Base-by-base conservation (phyloP, 2,329 filamentous ascomycete genomes). In the Fonsecaea monophora region DNA sequence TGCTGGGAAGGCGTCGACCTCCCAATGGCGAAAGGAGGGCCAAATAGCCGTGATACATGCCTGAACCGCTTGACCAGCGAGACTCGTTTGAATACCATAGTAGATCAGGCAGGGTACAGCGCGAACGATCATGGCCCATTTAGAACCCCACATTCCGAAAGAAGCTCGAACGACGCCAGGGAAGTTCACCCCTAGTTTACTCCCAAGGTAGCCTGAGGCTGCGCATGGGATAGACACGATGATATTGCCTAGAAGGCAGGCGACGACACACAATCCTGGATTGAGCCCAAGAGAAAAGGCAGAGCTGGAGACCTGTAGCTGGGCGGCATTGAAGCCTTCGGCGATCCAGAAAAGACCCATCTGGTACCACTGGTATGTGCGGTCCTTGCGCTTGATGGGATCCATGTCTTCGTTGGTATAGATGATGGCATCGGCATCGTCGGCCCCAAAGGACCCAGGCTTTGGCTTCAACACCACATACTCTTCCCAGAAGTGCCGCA, bases 1-100 rank as follows among this genome's bases (percentile, higher is more conserved):
- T 2, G 75, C 77, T 0, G 85, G 82, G 5, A 89, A 80, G 34
- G 78, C 76, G 70, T 89, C 88, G 77, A 67, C 78, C 0, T 80
- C 78, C 12, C 87, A 60, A 79, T 83, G 18, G 10, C 76, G 72
- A 63, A 81, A 83, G 18, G 77, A 78, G 4, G 81, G 80, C 79
- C 80, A 83, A 68, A 81, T 79, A 9, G 78, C 75, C 1, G 73
- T 69, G n/a, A 78, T 74, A 62, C 75, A 76, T 3, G 74, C 75
- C 68, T 76, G 74, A 42, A 77, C 76, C 15, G 64, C 60, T 53
- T 63, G 60, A 7, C 59, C 64, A 10, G 64, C 64, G 30, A 66
- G 64, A 58, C 59, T 62, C 32, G 34, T 53, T 25, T 62, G 59
- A n/a, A 66, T 66, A 15, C 60, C 59, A 32, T 66, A 63, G 45